Evolutionary conservation across 1,284 basidiomycete species (phyloP).

Genomic region (Sporisorium scitamineum): DNA sequence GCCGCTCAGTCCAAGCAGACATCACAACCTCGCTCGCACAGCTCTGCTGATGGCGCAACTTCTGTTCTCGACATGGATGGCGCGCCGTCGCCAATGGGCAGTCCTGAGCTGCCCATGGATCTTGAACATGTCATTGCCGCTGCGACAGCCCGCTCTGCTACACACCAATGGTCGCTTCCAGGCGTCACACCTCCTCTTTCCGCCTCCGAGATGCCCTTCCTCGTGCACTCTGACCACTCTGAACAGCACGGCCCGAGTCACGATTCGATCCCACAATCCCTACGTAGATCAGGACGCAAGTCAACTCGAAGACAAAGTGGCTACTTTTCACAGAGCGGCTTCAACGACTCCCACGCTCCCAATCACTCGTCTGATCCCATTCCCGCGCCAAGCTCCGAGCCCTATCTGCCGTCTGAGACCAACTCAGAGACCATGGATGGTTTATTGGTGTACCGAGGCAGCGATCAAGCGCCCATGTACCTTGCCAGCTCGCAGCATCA

Average conservation of each 20-base stretch:
- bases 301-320: conserved; percentile 51
- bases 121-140: conserved; percentile 36
- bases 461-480: background rate
- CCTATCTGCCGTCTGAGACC: conserved; percentile 30
- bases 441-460: conserved; percentile 18
- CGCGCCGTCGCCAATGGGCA: conserved; percentile 44
- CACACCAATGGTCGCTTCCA: conserved; percentile 10
- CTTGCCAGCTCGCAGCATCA: background rate
- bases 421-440: conserved; percentile 44
- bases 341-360: background rate
- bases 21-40: background rate
- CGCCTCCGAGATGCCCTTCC: background rate
- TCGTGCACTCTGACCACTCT: background rate
- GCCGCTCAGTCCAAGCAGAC: background rate
- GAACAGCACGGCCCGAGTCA: background rate
- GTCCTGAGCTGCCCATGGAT: conserved; percentile 37
- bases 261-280: conserved; percentile 1
- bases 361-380: background rate
- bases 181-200: background rate
- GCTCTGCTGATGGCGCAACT: background rate
- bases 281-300: conserved; percentile 37
- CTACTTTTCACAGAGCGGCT: conserved; percentile 14
- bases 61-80: conserved; percentile 31
- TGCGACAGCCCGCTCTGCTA: conserved; percentile 6
- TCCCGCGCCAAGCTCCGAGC: conserved; percentile 24